Evolutionary conservation across 106 monocot species (phyloP).

Genomic region (Platanthera guangdongensis): DNA sequence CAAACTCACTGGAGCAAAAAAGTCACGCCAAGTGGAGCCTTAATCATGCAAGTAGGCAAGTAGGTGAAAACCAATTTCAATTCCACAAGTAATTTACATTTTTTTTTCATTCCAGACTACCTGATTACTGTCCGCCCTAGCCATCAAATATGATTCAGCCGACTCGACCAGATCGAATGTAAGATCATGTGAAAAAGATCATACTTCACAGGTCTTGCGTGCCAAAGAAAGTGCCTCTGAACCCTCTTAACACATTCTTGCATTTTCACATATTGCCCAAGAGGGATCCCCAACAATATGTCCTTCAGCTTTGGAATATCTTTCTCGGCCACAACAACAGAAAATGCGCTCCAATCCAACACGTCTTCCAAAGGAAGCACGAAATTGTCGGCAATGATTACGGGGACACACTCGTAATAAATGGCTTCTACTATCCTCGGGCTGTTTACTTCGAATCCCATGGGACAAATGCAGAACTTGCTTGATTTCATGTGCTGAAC

Average conservation of each 20-base stretch:
- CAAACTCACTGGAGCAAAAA: too few species aligned
- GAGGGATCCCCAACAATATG: slow-evolving; percentile 49
- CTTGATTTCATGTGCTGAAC: slow-evolving; percentile 78
- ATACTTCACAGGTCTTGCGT: slow-evolving; percentile 63
- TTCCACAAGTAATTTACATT: too few species aligned
- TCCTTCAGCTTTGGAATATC: slow-evolving; percentile 76
- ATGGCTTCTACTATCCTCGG: slow-evolving; percentile 94
- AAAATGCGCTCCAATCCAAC: slow-evolving; percentile 76
- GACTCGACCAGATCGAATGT: slow-evolving; percentile 86
- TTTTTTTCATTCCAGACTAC: background rate
- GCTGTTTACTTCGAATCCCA: slow-evolving; percentile 94
- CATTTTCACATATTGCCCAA: slow-evolving; percentile 48
- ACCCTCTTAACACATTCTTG: slow-evolving; percentile 48
- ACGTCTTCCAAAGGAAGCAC: slow-evolving; percentile 78
- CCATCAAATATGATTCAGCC: slow-evolving; percentile 50
- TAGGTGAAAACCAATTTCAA: too few species aligned
- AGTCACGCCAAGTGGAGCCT: too few species aligned
- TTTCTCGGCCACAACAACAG: slow-evolving; percentile 71
- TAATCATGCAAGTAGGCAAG: too few species aligned
- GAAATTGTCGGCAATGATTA: slow-evolving; percentile 81
- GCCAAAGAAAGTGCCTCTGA: slow-evolving; percentile 92
- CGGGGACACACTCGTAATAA: slow-evolving; percentile 86
- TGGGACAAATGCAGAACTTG: slow-evolving; percentile 88
- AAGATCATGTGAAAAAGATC: slow-evolving; percentile 94
- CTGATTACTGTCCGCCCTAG: background rate